These are phyloP conservation scores for Rhodotorula paludigena DNA, from an alignment of 768 basidiomycete species.

Conservation along the genomic window DNA sequence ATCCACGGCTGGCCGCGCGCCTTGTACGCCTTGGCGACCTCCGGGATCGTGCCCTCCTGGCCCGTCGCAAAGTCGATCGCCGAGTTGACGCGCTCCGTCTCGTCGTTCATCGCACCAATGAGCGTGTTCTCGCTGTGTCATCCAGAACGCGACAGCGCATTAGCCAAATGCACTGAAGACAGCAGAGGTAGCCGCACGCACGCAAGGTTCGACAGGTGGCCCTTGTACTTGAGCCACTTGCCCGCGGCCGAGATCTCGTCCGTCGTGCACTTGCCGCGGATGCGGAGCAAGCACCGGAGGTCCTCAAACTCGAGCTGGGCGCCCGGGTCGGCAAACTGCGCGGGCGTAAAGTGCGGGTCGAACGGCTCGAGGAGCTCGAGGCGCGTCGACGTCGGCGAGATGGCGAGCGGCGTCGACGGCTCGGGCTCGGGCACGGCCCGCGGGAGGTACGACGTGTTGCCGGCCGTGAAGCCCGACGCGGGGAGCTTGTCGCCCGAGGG, in stretches of 20 bases:
- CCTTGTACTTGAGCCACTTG: constrained; percentile 98
- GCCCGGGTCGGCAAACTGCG: constrained; percentile 43
- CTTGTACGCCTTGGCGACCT: constrained; percentile 83
- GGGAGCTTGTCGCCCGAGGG: constrained; percentile 84
- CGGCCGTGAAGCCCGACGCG: constrained; percentile 66
- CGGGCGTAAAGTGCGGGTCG: constrained; percentile 60
- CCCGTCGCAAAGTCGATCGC: constrained; percentile 69
- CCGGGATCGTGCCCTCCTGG: constrained; percentile 73
- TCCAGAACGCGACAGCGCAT: neutral
- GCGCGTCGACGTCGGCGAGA: constrained; percentile 71
- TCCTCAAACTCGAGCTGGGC: constrained; percentile 65
- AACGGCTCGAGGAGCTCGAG: constrained; percentile 86
- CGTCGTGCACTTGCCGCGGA: constrained; percentile 97
- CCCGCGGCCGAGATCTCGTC: constrained; percentile 98
- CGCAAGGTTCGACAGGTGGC: constrained; percentile 41
- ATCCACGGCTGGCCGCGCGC: constrained; percentile 82
- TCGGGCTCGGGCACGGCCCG: constrained; percentile 65
- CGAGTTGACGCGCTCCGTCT: constrained; percentile 85
- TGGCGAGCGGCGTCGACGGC: constrained; percentile 70
- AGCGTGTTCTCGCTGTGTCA: constrained; percentile 39
- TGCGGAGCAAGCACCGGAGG: constrained; percentile 79
- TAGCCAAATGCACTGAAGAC: neutral
- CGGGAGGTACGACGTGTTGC: constrained; percentile 69
- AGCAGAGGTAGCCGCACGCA: constrained; percentile 1
- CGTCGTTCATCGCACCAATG: constrained; percentile 63